Base-by-base conservation (phyloP, 169 alveolate species). In the Cyclospora cayetanensis region DNA sequence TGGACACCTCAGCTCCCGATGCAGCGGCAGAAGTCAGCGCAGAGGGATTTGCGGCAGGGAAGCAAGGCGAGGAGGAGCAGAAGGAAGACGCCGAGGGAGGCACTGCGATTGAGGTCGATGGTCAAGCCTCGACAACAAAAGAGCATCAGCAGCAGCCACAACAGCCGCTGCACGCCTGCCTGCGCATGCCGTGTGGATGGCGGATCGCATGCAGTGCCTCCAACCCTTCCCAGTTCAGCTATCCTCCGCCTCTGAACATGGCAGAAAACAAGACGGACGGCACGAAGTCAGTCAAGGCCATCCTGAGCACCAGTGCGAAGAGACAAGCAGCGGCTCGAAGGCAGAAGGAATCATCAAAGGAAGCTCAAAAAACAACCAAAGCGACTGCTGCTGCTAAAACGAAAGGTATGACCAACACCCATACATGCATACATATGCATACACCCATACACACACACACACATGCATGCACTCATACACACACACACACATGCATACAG, bases 121-220 rank as follows among this genome's bases (percentile, higher is more conserved):
- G 18, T 50, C 25, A 50, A 50, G 18, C 25, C 18, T 9, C 18
- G 60, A 50, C 60, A 50, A 50, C 9, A 18, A 50, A 50, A 18
- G 18, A 50, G 60, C 9, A 50, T 9, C 9, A 50, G 60, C 9
- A 50, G 18, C 25, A 50, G 9, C 25, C 9, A 50, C 25, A 18
- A 50, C 9, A 50, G 60, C 25, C 60, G 86, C 0, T 95, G 94
- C 34, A 91, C 97, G 95, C 72, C 91, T 96, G 92, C 95, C 92
- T 65, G 97, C 97, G 92, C 97, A 97, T 50, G 93, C 97, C 65
- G 94, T 95, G 70, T 96, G 97, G 22, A 98, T 99, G 35, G 96
- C 95, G 83, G 96, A 96, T 37, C 97, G 97, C 93, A 68, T 93
- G 74, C 94, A 97, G 79, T 79, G 89, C 42, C 96, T 98, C 52